Base-by-base conservation (phyloP, 129 eudicot genomes). In the Helichrysum umbraculigerum region DNA sequence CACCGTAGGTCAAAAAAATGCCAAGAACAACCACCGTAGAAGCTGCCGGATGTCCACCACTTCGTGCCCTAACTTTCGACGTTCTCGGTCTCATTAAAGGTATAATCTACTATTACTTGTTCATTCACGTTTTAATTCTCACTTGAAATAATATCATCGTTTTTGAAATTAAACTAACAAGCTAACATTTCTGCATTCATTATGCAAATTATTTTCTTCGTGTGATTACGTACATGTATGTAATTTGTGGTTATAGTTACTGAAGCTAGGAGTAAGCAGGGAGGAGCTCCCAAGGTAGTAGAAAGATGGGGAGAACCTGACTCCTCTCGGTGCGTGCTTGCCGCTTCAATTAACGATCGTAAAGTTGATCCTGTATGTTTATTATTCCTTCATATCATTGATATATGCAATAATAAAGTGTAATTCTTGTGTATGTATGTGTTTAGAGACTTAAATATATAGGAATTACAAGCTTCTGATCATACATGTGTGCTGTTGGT, bases 271-370 rank as follows among this genome's bases (percentile, higher is more conserved):
- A 86, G 79, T 47, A 87, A 85, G 79, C 81, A 83, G 79, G 87
- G 81, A 28, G 96, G 86, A 41, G 84, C 78, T 68, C 82, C 97
- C 50, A 87, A 89, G 83, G 87, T 95, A 78, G 97, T 95, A 37
- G 96, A 95, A 81, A 81, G 89, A 78, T 95, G 99, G 99, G 99
- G 99, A 22, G 92, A 89, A 10, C 99, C 96, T 9, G 94, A 89
- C 30, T 60, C 97, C 29, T 87, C 96, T 14, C 81, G 81, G 63
- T 75, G 82, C 9, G 91, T 95, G 65, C 83, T 95, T 32, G 89
- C 95, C 0, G 89, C 92, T 50, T 95, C 99, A 0, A 79, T 86
- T 28, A 67, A 81, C 35, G 95, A 91, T 85, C 76, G 87, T 63
- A 72, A 89, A 81, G 35, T 73, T 20, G 85, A 91, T 78, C 99